Conservation (phyloP, 805 yeast genomes). For the Metschnikowia baotianmanensis region DNA sequence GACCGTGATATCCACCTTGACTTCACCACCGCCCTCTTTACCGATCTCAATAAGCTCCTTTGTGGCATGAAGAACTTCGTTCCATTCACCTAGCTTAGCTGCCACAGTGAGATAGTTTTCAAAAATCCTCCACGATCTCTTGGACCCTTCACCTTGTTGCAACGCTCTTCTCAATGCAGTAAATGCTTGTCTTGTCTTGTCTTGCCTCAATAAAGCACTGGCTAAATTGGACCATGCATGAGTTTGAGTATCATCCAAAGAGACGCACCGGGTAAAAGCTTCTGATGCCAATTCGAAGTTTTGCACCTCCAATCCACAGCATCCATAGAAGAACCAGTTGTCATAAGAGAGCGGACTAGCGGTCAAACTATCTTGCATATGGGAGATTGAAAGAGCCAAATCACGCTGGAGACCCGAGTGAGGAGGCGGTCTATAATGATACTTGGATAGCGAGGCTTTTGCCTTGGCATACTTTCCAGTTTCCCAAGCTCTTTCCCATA, state of each 20-base stretch:
- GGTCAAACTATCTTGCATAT: constrained; percentile 70
- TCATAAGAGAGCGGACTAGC: constrained; percentile 72
- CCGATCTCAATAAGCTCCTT: constrained; percentile 57
- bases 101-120: constrained; percentile 85
- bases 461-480: constrained; percentile 81
- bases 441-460: constrained; percentile 76
- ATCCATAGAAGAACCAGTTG: constrained; percentile 92
- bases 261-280: constrained; percentile 88
- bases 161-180: constrained; percentile 82
- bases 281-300: constrained; percentile 80
- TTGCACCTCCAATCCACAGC: constrained; percentile 73
- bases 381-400: constrained; percentile 52
- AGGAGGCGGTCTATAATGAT: constrained; percentile 63
- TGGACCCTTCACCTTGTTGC: constrained; percentile 59
- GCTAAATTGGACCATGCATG: constrained; percentile 92
- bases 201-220: constrained; percentile 64
- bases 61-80: constrained; percentile 78
- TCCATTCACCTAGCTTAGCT: constrained; percentile 81
- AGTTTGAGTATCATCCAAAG: constrained; percentile 76
- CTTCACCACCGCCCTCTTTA: constrained; percentile 56
- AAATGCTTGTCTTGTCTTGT: constrained; percentile 74
- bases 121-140: constrained; percentile 85
- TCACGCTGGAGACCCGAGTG: constrained; percentile 51
- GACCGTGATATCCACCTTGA: constrained; percentile 69
- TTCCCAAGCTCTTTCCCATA: constrained; percentile 89